Evolutionary conservation across 768 basidiomycete species (phyloP).

Genomic region (Trametes meyenii): DNA sequence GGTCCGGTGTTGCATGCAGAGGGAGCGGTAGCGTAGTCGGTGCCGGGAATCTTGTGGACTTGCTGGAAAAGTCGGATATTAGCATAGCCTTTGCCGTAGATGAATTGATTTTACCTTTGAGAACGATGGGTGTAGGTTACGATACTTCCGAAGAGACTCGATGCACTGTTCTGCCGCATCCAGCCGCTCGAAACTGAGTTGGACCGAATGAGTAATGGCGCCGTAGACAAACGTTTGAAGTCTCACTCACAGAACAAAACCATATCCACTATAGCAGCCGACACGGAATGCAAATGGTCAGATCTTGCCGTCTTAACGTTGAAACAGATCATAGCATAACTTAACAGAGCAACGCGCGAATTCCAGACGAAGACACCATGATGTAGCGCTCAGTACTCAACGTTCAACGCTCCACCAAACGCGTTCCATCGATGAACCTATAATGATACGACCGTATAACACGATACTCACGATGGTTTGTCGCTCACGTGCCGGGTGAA

Average conservation of each 20-base stretch:
- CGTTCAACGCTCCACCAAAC: too few relatives aligned
- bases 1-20: constrained; percentile 27
- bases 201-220: constrained; percentile 72
- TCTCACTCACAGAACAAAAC: constrained; percentile 74
- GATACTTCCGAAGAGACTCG: constrained; percentile 63
- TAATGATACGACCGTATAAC: too few relatives aligned
- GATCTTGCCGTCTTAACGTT: background rate
- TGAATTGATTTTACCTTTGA: constrained; percentile 61
- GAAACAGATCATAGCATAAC: too few relatives aligned
- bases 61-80: constrained; percentile 39
- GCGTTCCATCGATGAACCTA: too few relatives aligned
- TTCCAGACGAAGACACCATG: too few relatives aligned
- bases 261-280: constrained; percentile 59
- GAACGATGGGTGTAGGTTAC: constrained; percentile 84
- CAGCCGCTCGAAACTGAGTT: constrained; percentile 61
- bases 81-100: background rate
- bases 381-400: too few relatives aligned
- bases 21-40: constrained; percentile 50
- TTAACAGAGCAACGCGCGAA: too few relatives aligned
- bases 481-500: constrained; percentile 85
- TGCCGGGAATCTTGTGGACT: constrained; percentile 85
- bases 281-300: too few relatives aligned
- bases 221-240: constrained; percentile 66
- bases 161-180: constrained; percentile 79
- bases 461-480: constrained; percentile 50